Conservation (phyloP, 805 yeast genomes). For the Metschnikowia reukaufii region DNA sequence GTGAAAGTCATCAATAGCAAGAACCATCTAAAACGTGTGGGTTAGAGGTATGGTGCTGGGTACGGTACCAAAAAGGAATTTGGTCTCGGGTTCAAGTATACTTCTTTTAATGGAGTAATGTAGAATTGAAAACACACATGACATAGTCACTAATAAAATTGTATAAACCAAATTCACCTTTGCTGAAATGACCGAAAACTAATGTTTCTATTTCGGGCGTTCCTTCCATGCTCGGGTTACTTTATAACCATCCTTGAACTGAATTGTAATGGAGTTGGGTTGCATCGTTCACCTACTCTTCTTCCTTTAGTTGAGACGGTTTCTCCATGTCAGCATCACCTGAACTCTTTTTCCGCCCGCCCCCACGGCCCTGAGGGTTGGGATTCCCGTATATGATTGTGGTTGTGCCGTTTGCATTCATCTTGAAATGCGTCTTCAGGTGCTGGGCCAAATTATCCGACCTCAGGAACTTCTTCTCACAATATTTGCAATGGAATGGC, state of each 20-base stretch:
- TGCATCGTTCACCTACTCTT: no score
- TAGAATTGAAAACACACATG: neutral
- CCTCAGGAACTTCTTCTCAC: slow-evolving; percentile 44
- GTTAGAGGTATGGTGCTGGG: no score
- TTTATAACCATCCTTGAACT: no score
- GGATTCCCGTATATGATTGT: slow-evolving; percentile 21
- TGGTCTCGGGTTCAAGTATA: no score
- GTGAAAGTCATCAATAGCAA: no score
- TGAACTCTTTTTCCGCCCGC: slow-evolving; percentile 18
- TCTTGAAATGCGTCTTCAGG: slow-evolving; percentile 41
- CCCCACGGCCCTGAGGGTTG: slow-evolving; percentile 16
- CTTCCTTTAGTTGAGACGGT: neutral
- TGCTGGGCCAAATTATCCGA: slow-evolving; percentile 47
- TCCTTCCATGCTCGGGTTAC: no score
- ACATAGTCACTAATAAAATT: neutral
- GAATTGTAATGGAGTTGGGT: no score
- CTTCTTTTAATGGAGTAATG: no score
- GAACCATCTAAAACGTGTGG: no score
- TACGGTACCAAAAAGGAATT: no score
- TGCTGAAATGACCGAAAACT: neutral
- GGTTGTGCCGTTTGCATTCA: slow-evolving; percentile 30
- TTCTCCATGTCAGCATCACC: slow-evolving; percentile 10
- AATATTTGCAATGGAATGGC: slow-evolving; percentile 46
- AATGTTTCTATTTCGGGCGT: no score
- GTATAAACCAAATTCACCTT: neutral